Evolutionary conservation across 1,284 basidiomycete species (phyloP), one percentile per base, ranked within the genome.

Genomic region (Cryptococcus jaspeensis): DNA sequence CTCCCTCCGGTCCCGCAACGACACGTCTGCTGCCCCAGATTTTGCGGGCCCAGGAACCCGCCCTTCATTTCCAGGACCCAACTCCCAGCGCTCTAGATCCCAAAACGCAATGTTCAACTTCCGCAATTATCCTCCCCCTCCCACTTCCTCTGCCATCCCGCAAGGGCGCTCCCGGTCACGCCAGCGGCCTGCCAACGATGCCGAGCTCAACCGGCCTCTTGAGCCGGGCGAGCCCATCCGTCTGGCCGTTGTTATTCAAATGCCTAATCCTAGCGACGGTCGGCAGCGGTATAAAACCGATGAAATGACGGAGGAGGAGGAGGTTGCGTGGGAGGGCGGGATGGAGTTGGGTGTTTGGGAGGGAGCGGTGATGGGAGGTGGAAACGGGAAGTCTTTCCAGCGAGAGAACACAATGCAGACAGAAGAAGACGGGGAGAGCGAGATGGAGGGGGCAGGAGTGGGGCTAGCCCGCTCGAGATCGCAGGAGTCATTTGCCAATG

Each of bases 261-360:
- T 75, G 73, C 73, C 73, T 15, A 47, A 42, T 23, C 35, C 35
- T 11, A 1, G 41, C 22, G 28, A 42, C 36, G 44, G 44, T 20
- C 41, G 39, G 49, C 53, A 43, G 56, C 42, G 44, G 25, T 54
- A 44, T 23, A 44, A 16, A 45, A 16, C 13, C 12, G 46, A 22
- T 37, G 18, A 15, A 39, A 39, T 16, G 44, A 61, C 64, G 36
- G 66, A 62, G 12, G 71, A 71, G 6, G 70, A 73, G 44, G 54
- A 49, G 40, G 58, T 61, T 1, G 72, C 65, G 2, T 75, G 73
- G 73, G 63, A 67, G 41, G 58, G 51, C 3, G 70, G 73, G n/a
- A 73, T 75, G 71, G 73, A 73, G 59, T 28, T 75, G 23, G 73
- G 69, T 16, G 60, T 75, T 6, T 75, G 73, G 73, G 65, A 73